Evolutionary conservation across 345 rosid species (phyloP).

Genomic region (Salix dunnii): DNA sequence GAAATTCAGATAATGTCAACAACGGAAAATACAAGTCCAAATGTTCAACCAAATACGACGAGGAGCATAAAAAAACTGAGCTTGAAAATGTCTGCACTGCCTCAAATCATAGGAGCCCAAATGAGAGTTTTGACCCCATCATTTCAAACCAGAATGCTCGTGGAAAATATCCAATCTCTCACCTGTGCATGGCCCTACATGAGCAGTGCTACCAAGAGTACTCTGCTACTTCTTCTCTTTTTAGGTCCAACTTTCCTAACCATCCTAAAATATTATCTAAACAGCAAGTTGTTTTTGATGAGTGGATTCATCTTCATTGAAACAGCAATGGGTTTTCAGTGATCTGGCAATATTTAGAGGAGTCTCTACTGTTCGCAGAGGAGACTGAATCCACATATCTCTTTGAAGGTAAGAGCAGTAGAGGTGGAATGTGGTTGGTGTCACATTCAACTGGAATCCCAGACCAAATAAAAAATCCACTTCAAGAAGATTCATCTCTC

Average conservation of each 20-base stretch:
- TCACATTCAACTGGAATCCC: conserved; percentile 63
- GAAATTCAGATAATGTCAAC: neutral
- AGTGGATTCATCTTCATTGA: conserved; percentile 46
- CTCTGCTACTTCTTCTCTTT: neutral
- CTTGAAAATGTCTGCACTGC: neutral
- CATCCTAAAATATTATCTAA: conserved; percentile 2
- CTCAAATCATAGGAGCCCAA: conserved; percentile 6
- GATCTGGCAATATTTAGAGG: conserved; percentile 15
- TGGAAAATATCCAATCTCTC: neutral
- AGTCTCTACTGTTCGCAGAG: conserved; percentile 16
- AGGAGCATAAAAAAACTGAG: neutral
- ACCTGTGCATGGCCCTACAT: conserved; percentile 6
- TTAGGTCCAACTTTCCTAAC: conserved; percentile 2
- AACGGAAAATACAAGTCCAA: neutral
- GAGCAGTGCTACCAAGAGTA: neutral
- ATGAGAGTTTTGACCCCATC: neutral
- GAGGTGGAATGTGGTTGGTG: conserved; percentile 46
- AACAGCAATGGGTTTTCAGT: conserved; percentile 25
- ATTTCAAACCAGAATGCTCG: neutral
- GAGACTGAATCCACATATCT: conserved; percentile 43
- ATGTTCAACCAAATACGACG: neutral
- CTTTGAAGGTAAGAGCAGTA: conserved; percentile 51
- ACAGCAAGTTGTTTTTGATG: conserved; percentile 44
- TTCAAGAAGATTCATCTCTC: conserved; percentile 71
- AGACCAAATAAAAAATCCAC: conserved; percentile 67